Conservation (phyloP, 257 asterid species). For the Solanum etuberosum region DNA sequence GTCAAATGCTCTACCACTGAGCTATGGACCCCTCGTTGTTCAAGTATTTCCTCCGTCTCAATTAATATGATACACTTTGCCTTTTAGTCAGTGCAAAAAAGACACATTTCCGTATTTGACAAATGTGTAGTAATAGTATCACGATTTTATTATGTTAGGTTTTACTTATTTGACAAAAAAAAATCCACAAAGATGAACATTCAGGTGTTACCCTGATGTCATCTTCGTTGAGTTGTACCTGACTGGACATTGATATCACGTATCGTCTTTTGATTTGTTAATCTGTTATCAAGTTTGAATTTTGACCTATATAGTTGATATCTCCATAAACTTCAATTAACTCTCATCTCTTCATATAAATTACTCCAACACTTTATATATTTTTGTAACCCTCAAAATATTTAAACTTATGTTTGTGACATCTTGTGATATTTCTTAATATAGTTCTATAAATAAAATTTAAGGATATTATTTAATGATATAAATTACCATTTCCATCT, state of each 20-base stretch:
- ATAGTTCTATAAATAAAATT: no score
- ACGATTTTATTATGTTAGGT: background rate
- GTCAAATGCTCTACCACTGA: constrained; percentile 90
- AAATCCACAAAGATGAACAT: no score
- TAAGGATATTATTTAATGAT: background rate
- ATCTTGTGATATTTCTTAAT: no score
- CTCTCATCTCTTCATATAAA: no score
- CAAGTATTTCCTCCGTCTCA: accelerated
- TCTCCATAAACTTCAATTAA: background rate
- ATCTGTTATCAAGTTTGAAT: no score
- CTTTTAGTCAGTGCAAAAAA: background rate
- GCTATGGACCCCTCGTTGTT: constrained; percentile 35
- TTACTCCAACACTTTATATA: no score
- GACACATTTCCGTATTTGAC: no score
- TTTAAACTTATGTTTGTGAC: no score
- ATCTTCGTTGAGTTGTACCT: background rate
- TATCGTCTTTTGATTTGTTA: background rate
- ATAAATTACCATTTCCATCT: no score
- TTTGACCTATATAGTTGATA: no score
- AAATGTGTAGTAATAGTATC: background rate
- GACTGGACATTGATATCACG: background rate
- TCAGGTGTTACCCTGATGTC: background rate
- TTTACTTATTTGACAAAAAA: background rate
- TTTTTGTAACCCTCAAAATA: no score
- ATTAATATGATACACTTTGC: background rate